Base-by-base conservation (phyloP, 306 rosid species). In the Rosa multiflora region DNA sequence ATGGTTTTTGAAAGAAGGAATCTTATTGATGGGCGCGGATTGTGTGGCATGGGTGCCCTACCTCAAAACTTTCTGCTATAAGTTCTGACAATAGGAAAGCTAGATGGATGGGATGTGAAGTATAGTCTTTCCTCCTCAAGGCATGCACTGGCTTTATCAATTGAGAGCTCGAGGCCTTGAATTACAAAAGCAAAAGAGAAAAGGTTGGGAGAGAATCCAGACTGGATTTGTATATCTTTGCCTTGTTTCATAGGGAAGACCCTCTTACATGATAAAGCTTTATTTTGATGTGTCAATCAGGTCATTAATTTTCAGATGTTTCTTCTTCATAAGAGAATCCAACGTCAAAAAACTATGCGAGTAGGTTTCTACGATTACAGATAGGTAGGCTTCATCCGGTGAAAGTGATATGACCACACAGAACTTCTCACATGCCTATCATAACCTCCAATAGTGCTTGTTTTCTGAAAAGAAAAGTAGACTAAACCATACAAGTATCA, bases 391-490 rank as follows among this genome's bases (percentile, higher is more conserved):
- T 18, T 39, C 23, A n/a, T 20, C 7, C 1, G 7, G 72, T 18
- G 48, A 37, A 20, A 43, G 18, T 43, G 73, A 69, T 69, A 69
- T 20, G 73, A 69, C 73, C 32, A 43, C 73, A 69, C 73, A 43
- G 29, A 68, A 21, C 73, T 42, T 11, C 53, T 69, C 73, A 69
- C 39, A 69, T 43, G 73, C 9, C 17, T n/a, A n/a, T 68, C 43
- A 15, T 15, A 15, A 66, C 13, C 70, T 37, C 23, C 13, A 23
- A 3, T 37, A 8, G 21, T 67, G 72, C 48, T 39, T 39, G 70
- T 8, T 61, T n/a, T 63, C 69, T 63, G 42, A 29, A 63, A 12
- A 32, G 69, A 63, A 29, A 6, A 63, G 21, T 32, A 13, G 69
- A 63, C 3, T 12, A 39, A 67, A 67, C 21, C 23, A 8, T 15